Evolutionary conservation across 768 basidiomycete species (phyloP), one percentile per base, ranked within the genome.

Genomic region (Chalciporus pseudorubinellus): DNA sequence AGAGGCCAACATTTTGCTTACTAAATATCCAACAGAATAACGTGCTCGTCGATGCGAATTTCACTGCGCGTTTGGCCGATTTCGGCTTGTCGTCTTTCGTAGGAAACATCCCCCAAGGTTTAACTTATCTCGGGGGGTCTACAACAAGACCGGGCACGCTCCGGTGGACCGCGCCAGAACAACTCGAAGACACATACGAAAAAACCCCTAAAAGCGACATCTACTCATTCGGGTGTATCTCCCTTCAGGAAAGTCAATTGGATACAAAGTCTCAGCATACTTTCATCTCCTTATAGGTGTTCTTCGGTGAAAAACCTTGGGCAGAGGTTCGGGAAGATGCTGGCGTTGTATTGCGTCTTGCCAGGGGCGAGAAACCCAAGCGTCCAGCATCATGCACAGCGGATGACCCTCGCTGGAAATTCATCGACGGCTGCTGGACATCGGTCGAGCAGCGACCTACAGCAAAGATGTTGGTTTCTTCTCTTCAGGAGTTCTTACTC

Each of bases 81-180:
- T 78, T 78, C 48, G 77, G 77, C 5, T 42, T 59, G 42, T 66
- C 67, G 13, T 71, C 73, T 0, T 3, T 44, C 6, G n/a, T 44
- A 4, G 41, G 29, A 16, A 22, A 36, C 13, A 46, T 39, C 28
- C 41, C 38, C 6, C 44, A 45, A 39, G 44, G 38, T 0, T 39
- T 39, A 10, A 24, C 20, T 1, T 45, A 45, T 20, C 50, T 51
- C 26, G 36, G 40, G 33, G 45, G 43, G 47, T 57, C 31, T 61
- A 76, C 42, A 67, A 68, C 10, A 74, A 74, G 19, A 18, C 50
- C 53, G 7, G 53, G 53, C 2, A 72, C 75, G 18, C 66, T 76
- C 21, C 70, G 77, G 0, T 77, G 76, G 74, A 70, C 73, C 8
- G 76, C 76, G 45, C 61, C 74, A 0, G 57, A 69, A n/a, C 60